Percentiles rank a stretch among this genome's conserved stretches.
These are phyloP conservation scores for Pseudopyrenochaeta lycopersici DNA, from an alignment of 2,329 filamentous ascomycete genomes.

Conservation along the genomic window DNA sequence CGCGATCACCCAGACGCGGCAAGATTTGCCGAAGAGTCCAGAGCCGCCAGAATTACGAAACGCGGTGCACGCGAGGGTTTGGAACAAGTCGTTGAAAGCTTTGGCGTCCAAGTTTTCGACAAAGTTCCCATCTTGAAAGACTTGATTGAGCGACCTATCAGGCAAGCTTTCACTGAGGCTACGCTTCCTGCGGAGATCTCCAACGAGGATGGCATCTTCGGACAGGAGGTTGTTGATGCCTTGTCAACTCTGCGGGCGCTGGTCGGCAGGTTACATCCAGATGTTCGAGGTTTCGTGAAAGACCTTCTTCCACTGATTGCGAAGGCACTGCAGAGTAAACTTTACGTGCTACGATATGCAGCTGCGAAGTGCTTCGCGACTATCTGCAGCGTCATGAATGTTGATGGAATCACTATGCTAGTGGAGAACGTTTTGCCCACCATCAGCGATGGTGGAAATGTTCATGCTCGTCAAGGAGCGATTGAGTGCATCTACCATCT, in stretches of 20 bases:
- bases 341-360: conserved; percentile 95
- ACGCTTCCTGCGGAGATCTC: conserved; percentile 74
- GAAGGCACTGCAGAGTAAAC: conserved; percentile 83
- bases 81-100: conserved; percentile 83
- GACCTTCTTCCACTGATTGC: conserved; percentile 85
- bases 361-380: conserved; percentile 98
- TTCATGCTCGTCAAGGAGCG: conserved; percentile 89
- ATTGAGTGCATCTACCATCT: conserved; percentile 96
- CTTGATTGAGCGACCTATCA: conserved; percentile 84
- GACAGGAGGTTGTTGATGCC: conserved; percentile 92
- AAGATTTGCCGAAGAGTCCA: conserved; percentile 89
- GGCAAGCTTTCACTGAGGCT: conserved; percentile 74
- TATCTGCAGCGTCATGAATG: conserved; percentile 93
- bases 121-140: conserved; percentile 82
- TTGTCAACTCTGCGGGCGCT: conserved; percentile 92
- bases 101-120: conserved; percentile 79
- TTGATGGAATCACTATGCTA: conserved; percentile 94
- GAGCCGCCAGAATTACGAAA: conserved; percentile 86
- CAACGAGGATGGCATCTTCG: conserved; percentile 77
- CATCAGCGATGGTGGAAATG: conserved; percentile 88
- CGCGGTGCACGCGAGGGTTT: conserved; percentile 94
- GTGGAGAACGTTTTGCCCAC: conserved; percentile 92
- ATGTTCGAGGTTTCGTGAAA: conserved; percentile 82
- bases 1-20: conserved; percentile 91
- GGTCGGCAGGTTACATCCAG: conserved; percentile 83